Base-by-base conservation (phyloP, 768 basidiomycete genomes). In the Mycena alexandri region DNA sequence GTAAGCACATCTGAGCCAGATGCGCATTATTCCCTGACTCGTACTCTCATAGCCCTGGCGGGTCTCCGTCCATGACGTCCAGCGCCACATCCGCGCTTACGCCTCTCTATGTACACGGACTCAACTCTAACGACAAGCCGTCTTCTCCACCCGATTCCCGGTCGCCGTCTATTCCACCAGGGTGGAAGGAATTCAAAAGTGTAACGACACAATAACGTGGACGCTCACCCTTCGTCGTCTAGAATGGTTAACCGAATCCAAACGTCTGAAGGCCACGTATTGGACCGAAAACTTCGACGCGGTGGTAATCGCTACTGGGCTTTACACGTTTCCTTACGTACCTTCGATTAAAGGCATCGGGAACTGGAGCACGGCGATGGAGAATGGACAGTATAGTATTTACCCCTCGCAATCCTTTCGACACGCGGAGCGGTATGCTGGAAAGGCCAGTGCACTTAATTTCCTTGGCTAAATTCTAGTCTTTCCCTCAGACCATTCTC, bases 171-270 rank as follows among this genome's bases (percentile, higher is more conserved):
- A 79, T 71, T 73, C 79, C 38, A 83, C 82, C 2, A 77, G 79
- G 14, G 81, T 83, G 9, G 81, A 82, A 64, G 60, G 25, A 24
- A 62, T 78, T 48, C 73, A 75, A 46, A 82, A 82, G 54, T 56
- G 57, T 52, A 67, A 65, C 33, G 71, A 51, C 12, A 63, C 55
- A 12, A 34, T 42, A 34, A 57, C 55, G n/a, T 74, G 73, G 74
- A 62, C 54, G 24, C 67, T 74, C 17, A 71, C 73, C 56, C 64
- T 75, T 24, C 66, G 70, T 29, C 65, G 61, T 16, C 46, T 72
- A 12, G 47, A 67, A 46, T 58, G 61, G 34, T 44, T 73, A 16
- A 53, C 60, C 12, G 71, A 70, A 48, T 67, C 61, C 11, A 19
- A 52, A 10, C 65, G 72, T 22, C 41, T 73, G 43, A 68, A 71